Conservation (phyloP, 2,329 filamentous ascomycete genomes). For the Ilyonectria robusta region DNA sequence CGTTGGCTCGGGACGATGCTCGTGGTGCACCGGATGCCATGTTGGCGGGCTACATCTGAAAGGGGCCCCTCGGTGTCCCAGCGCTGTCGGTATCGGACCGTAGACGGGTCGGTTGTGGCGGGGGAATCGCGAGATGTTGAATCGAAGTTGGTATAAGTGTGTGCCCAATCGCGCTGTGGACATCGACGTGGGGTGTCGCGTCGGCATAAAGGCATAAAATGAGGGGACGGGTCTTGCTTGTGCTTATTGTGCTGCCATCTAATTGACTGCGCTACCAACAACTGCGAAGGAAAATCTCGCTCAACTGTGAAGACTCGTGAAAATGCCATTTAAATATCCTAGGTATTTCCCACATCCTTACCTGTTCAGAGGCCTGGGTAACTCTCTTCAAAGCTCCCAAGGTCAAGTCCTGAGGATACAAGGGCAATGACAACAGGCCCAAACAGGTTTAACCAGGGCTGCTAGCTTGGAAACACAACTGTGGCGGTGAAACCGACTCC, state of each 20-base stretch:
- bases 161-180: slow-evolving; percentile 47
- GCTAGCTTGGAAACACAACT: slow-evolving; percentile 2
- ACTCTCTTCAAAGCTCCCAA: not conserved
- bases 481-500: slow-evolving; percentile 26
- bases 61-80: slow-evolving; percentile 18
- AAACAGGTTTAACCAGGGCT: slow-evolving; percentile 12
- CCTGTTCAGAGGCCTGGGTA: not conserved
- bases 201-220: slow-evolving; percentile 15
- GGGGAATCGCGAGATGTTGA: slow-evolving; percentile 10
- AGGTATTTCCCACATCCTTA: too few relatives aligned
- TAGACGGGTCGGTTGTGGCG: not conserved
- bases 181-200: slow-evolving; percentile 45
- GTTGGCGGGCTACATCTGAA: slow-evolving; percentile 55
- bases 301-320: not conserved
- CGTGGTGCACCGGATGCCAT: slow-evolving; percentile 60
- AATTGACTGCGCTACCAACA: not conserved
- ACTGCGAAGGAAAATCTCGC: not conserved
- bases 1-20: slow-evolving; percentile 61
- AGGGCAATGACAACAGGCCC: slow-evolving; percentile 6
- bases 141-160: slow-evolving; percentile 39
- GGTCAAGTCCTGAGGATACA: not conserved
- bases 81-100: not conserved
- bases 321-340: not conserved
- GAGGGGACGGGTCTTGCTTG: slow-evolving; percentile 2
- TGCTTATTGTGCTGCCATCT: not conserved